Base-by-base conservation (phyloP, 768 basidiomycete species). In the Chalciporus piperatus region DNA sequence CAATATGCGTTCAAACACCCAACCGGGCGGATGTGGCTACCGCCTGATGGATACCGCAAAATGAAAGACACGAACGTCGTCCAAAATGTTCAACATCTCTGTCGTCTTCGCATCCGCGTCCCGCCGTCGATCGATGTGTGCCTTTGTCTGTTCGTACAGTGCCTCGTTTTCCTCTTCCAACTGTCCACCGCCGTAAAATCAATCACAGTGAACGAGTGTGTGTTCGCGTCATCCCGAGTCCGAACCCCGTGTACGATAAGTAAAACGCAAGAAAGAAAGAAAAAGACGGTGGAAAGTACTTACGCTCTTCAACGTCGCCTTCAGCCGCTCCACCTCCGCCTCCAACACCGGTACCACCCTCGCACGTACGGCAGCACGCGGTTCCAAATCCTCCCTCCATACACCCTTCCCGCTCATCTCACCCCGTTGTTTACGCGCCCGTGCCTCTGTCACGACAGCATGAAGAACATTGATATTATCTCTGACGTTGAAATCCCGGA, bases 381-480 rank as follows among this genome's bases (percentile, higher is more conserved):
- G 85, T 41, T 81, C 77, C 27, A 91, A 67, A 50, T 82, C 74
- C 44, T 82, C 79, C 52, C 70, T 79, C 88, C 89, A 92, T 1
- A 77, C 59, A 62, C 89, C 85, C 13, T 75, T 77, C 0, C 73
- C 73, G 12, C 66, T 57, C n/a, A 52, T 61, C 23, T 68, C 68
- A 4, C 66, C 76, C 7, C 76, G 74, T 41, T 74, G 72, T 32
- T 74, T 76, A 47, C 83, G 81, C 20, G 77, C 61, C 64, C 83
- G 56, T 8, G 87, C 89, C 28, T 88, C 87, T 11, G 74, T 80
- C 1, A 91, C 81, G 13, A 88, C 78, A 11, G 75, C 74, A 54
- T 91, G 87, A 12, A 92, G 74, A 4, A 74, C 75, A 63, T 92
- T 88, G 28, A 91, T 78, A 56, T 81, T 85, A 41, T 84, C 82